Evolutionary conservation across 495 filamentous ascomycete species (phyloP).

Genomic region (Trichoderma virens): DNA sequence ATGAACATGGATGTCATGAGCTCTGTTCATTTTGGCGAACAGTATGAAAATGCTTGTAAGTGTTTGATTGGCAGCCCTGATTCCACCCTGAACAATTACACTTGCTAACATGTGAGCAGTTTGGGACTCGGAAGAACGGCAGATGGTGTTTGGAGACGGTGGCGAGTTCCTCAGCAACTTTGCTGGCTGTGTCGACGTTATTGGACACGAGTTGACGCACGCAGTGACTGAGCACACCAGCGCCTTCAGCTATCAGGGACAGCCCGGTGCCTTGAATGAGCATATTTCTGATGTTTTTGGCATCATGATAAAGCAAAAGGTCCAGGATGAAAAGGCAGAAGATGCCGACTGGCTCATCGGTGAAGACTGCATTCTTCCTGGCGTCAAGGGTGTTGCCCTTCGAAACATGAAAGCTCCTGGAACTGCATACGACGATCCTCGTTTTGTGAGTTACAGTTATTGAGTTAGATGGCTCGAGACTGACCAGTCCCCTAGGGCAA

Average conservation of each 20-base stretch:
- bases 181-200: slow-evolving; percentile 38
- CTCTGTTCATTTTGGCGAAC: slow-evolving; percentile 34
- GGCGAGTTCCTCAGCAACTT: slow-evolving; percentile 35
- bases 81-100: not conserved
- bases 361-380: slow-evolving; percentile 36
- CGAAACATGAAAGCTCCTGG: slow-evolving; percentile 43
- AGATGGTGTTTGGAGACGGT: slow-evolving; percentile 44
- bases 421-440: slow-evolving; percentile 39
- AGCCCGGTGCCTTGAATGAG: slow-evolving; percentile 46
- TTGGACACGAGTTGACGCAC: slow-evolving; percentile 47
- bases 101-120: slow-evolving; percentile 10
- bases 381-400: slow-evolving; percentile 37
- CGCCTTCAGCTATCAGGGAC: slow-evolving; percentile 32
- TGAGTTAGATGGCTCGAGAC: not conserved
- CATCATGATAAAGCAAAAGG: slow-evolving; percentile 45
- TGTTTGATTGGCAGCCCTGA: not conserved
- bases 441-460: slow-evolving; percentile 26
- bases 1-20: slow-evolving; percentile 33
- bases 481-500: slow-evolving; percentile 25
- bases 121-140: slow-evolving; percentile 22
- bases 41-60: slow-evolving; percentile 37
- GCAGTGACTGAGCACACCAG: slow-evolving; percentile 39
- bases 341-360: slow-evolving; percentile 47
- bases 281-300: slow-evolving; percentile 45
- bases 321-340: slow-evolving; percentile 32